A percentile compares a stretch with the other conserved stretches of the same genome.
Conservation (phyloP, 441 rosid species). For the Adansonia grandidieri region DNA sequence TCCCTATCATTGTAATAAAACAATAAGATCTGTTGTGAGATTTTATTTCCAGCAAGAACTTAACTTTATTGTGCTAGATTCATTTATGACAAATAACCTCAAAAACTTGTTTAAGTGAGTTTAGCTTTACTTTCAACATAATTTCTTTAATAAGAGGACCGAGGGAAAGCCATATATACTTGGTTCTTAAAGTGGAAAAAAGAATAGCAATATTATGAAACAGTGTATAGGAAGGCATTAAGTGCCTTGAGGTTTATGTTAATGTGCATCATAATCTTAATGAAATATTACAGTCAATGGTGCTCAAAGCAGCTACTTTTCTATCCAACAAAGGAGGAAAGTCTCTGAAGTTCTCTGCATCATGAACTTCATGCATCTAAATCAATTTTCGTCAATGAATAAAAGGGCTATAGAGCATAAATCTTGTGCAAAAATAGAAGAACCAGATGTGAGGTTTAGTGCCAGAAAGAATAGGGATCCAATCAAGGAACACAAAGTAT, state of each 20-base stretch:
- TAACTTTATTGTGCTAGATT: conserved; percentile 1
- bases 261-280: neutral
- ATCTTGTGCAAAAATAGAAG: neutral
- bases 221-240: neutral
- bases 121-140: conserved; percentile 15
- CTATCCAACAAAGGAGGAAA: neutral
- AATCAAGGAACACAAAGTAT: neutral
- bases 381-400: neutral
- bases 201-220: neutral
- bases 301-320: conserved; percentile 8
- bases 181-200: neutral
- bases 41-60: neutral
- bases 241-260: neutral
- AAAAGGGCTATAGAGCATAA: neutral
- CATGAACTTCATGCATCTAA: neutral
- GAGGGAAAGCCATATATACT: neutral
- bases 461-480: conserved; percentile 4
- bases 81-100: neutral
- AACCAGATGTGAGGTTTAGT: neutral
- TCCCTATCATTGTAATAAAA: conserved; percentile 13
- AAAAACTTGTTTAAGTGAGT: neutral
- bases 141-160: neutral
- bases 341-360: conserved; percentile 1
- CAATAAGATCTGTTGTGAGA: neutral
- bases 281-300: neutral